Evolutionary conservation across 2,329 filamentous ascomycete species (phyloP), one percentile per base, ranked within the genome.

Genomic region (Cladosporium phlei): DNA sequence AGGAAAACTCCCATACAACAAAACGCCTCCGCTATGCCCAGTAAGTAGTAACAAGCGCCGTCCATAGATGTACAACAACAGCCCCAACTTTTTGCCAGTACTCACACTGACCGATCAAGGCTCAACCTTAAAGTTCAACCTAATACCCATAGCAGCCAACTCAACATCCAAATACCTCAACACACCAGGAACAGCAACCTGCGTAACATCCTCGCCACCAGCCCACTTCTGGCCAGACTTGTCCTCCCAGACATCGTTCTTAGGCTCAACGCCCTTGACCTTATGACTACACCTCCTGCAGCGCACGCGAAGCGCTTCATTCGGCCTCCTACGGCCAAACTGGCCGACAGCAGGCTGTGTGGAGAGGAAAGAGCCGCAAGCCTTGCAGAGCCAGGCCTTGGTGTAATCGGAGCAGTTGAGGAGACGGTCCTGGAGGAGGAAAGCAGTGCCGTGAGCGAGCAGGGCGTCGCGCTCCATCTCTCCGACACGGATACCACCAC

Each of bases 401-500:
- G 85, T 82, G 66, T 95, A 94, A 68, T 98, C 93, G 43, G 88
- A 95, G 71, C 93, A 98, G 73, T 98, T 97, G 74, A 98, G 83
- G 50, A 98, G 75, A 49, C 93, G 85, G 67, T 98, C 93, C 66
- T 98, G 93, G 5, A 98, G 78, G 50, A 98, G 70, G 73, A 95
- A 97, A 3, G 91, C 90, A 2, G 90, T 93, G 19, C 93, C 93
- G 74, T 98, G 93, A 4, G 93, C 93, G 48, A 98, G 79, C 17
- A 98, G 76, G 3, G 91, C 88, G 67, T 98, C 93, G 56, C 93
- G 86, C 72, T 98, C 93, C 93, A 98, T 98, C 70, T 98, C 93
- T 69, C 93, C 93, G 22, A 98, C 91, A 76, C 93, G 89, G 65
- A 98, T 96, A 83, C 93, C 93, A 72, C 93, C 93, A 63, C 91